phyloP scores from a whole-genome alignment of 129 eudicot species.

The Cynara cardunculus region DNA sequence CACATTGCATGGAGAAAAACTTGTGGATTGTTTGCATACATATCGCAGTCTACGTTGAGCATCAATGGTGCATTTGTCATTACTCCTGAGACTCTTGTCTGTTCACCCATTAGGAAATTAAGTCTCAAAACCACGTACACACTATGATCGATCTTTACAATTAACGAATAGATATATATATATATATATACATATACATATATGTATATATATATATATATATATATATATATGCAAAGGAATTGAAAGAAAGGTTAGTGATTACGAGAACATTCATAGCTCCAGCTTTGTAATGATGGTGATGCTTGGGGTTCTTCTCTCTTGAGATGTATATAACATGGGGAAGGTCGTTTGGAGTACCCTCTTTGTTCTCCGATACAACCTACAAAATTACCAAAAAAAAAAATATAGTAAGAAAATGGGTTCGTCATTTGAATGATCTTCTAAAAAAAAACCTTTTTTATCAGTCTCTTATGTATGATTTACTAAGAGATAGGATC shows the following conservation, averaged over 20 bases:
- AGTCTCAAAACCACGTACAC: neutral
- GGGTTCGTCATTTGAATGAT: neutral
- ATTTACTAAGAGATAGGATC: too few relatives aligned
- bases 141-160: neutral
- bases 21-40: slow-evolving; percentile 65
- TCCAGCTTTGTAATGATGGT: slow-evolving; percentile 74
- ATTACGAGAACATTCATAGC: slow-evolving; percentile 73
- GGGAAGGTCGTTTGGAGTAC: slow-evolving; percentile 32
- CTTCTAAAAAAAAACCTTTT: too few relatives aligned
- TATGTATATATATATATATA: too few relatives aligned
- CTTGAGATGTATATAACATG: slow-evolving; percentile 64
- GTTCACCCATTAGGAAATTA: slow-evolving; percentile 5
- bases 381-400: slow-evolving; percentile 33
- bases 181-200: too few relatives aligned
- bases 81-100: slow-evolving; percentile 70
- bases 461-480: too few relatives aligned
- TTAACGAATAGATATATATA: neutral
- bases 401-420: too few relatives aligned
- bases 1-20: slow-evolving; percentile 72
- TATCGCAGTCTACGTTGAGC: slow-evolving; percentile 71
- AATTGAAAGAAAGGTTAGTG: neutral
- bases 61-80: slow-evolving; percentile 75
- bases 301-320: slow-evolving; percentile 59
- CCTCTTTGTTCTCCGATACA: slow-evolving; percentile 43
- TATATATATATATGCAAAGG: too few relatives aligned